These are phyloP conservation scores for Coriolopsis trogii DNA, from an alignment of 1,284 basidiomycete species.

Conservation along the genomic window DNA sequence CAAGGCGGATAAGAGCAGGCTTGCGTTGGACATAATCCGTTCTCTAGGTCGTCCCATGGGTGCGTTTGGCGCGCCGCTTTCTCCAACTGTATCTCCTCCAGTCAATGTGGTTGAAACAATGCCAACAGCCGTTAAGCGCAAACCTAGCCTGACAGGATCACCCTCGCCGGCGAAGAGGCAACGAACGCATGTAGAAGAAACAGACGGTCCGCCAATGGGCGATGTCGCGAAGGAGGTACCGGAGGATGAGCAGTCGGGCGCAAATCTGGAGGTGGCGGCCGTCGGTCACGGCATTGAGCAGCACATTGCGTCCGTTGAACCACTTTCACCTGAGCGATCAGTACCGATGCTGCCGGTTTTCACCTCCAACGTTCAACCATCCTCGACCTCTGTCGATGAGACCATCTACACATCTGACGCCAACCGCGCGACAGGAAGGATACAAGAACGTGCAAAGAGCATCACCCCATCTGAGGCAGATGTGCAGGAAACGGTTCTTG, in stretches of 20 bases:
- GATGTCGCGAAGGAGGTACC: constrained; percentile 1
- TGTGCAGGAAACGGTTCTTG: background rate
- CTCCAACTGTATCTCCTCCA: background rate
- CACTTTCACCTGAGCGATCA: background rate
- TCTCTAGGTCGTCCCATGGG: constrained; percentile 37
- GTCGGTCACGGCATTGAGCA: no score
- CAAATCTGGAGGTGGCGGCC: no score
- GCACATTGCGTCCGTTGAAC: no score
- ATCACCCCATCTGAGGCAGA: constrained; percentile 11
- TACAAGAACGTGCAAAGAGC: constrained; percentile 7
- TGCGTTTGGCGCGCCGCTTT: constrained; percentile 9
- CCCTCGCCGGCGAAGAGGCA: constrained; percentile 7
- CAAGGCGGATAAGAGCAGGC: constrained; percentile 40
- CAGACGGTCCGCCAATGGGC: background rate
- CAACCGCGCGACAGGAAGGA: no score
- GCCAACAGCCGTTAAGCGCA: no score
- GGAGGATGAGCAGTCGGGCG: no score
- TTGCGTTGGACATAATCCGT: constrained; percentile 47
- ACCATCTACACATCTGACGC: no score
- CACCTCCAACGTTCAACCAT: no score
- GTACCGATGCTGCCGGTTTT: no score
- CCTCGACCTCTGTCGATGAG: no score
- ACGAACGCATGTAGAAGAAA: constrained; percentile 8
- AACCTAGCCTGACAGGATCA: constrained; percentile 1
- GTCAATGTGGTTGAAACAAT: background rate